A percentile compares a stretch with the other conserved stretches of the same genome.
phyloP scores from a whole-genome alignment of 2,329 filamentous ascomycete species.

The Spiromastix sp. region DNA sequence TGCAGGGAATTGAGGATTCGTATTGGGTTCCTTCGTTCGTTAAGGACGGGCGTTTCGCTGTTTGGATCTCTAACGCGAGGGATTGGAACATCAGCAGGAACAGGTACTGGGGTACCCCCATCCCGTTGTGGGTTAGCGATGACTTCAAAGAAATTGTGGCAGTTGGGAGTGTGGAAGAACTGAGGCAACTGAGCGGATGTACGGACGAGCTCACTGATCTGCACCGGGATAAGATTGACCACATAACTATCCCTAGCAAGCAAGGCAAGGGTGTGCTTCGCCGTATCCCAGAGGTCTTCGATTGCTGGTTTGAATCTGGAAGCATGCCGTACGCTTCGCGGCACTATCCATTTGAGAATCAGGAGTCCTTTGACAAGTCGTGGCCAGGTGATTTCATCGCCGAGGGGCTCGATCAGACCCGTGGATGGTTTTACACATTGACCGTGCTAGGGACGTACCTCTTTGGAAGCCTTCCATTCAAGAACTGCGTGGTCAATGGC shows the following conservation, averaged over 20 bases:
- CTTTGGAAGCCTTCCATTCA: slow-evolving; percentile 75
- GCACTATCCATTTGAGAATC: slow-evolving; percentile 88
- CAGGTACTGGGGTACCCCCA: slow-evolving; percentile 89
- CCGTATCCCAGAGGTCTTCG: slow-evolving; percentile 80
- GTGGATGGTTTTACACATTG: slow-evolving; percentile 95
- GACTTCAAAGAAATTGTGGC: slow-evolving; percentile 81
- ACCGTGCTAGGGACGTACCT: slow-evolving; percentile 81
- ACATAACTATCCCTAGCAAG: slow-evolving; percentile 88
- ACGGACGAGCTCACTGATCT: slow-evolving; percentile 73
- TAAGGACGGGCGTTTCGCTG: slow-evolving; percentile 82
- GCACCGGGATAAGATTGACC: slow-evolving; percentile 85
- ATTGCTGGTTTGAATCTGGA: slow-evolving; percentile 95
- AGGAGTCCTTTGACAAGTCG: slow-evolving; percentile 64
- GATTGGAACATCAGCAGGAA: slow-evolving; percentile 96
- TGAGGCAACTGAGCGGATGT: slow-evolving; percentile 79
- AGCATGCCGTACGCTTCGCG: slow-evolving; percentile 89
- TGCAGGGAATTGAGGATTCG: slow-evolving; percentile 79
- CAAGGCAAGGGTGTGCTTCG: slow-evolving; percentile 73
- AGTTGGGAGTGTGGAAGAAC: slow-evolving; percentile 71
- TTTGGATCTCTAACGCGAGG: slow-evolving; percentile 81
- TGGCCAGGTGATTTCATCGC: slow-evolving; percentile 94
- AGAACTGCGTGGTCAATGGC: slow-evolving; percentile 94
- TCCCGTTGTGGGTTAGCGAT: slow-evolving; percentile 85
- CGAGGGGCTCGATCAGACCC: slow-evolving; percentile 84
- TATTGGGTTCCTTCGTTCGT: slow-evolving; percentile 89